phyloP scores from a whole-genome alignment of 306 rosid species.

The Cucurbita argyrosperma region DNA sequence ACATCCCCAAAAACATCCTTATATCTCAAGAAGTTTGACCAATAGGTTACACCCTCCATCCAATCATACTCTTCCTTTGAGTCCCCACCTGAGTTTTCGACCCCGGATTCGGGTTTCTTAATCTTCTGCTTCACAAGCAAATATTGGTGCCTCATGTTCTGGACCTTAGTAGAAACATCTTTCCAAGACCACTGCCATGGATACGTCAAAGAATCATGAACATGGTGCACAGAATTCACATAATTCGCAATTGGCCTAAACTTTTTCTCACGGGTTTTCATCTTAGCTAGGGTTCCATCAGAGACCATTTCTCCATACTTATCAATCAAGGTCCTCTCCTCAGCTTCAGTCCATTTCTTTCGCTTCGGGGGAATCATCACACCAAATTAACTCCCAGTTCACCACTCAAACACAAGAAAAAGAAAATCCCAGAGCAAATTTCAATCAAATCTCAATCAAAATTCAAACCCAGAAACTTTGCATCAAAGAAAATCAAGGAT shows the following conservation, averaged over 20 bases:
- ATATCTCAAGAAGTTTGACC: conserved; percentile 91
- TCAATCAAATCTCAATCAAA: background rate
- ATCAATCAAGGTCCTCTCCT: conserved; percentile 83
- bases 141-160: conserved; percentile 97
- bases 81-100: conserved; percentile 26
- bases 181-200: conserved; percentile 99
- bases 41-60: conserved; percentile 72
- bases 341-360: conserved; percentile 97
- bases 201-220: conserved; percentile 47
- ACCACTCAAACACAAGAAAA: background rate
- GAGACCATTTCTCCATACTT: conserved; percentile 74
- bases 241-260: conserved; percentile 76
- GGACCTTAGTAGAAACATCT: conserved; percentile 93
- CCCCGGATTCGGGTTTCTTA: conserved; percentile 47
- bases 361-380: conserved; percentile 66
- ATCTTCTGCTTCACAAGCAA: conserved; percentile 90
- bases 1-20: conserved; percentile 93
- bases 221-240: conserved; percentile 68
- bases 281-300: conserved; percentile 67
- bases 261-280: conserved; percentile 90
- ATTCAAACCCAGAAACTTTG: conserved; percentile 11
- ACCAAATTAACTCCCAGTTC: conserved; percentile 2
- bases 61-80: conserved; percentile 69
- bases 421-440: conserved; percentile 15
- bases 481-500: conserved; percentile 19